Evolutionary conservation across 2,329 filamentous ascomycete genomes (phyloP).

Genomic region (Seiridium unicorne): DNA sequence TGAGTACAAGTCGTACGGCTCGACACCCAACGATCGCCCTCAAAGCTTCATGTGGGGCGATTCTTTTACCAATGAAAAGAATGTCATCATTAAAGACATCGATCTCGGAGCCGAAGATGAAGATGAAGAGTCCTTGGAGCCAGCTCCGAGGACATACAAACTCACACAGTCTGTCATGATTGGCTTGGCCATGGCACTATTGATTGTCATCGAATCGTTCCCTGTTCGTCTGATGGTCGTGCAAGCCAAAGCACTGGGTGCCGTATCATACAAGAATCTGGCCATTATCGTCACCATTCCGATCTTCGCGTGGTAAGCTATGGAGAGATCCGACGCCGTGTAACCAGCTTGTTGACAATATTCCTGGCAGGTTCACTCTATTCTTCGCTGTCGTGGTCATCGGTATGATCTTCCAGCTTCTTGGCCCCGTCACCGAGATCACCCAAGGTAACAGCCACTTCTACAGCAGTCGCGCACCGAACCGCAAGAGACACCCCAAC

Average conservation of each 20-base stretch:
- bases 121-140: neutral
- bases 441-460: neutral
- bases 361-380: conserved; percentile 24
- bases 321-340: neutral
- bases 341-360: conserved; percentile 31
- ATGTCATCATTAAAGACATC: neutral
- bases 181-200: neutral
- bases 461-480: neutral
- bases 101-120: conserved; percentile 6
- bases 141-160: neutral
- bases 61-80: neutral
- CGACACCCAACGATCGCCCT: neutral
- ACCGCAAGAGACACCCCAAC: neutral
- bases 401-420: conserved; percentile 5
- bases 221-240: conserved; percentile 9
- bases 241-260: conserved; percentile 20
- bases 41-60: neutral
- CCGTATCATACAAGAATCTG: neutral
- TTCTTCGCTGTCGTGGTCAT: conserved; percentile 14
- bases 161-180: conserved; percentile 7
- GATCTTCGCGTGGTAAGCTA: neutral
- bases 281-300: neutral
- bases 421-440: conserved; percentile 2
- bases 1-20: neutral
- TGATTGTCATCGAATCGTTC: neutral